Percentiles rank a stretch among this genome's conserved stretches.
Evolutionary conservation across 768 basidiomycete species (phyloP).

Genomic region (Termitomyces sp.): DNA sequence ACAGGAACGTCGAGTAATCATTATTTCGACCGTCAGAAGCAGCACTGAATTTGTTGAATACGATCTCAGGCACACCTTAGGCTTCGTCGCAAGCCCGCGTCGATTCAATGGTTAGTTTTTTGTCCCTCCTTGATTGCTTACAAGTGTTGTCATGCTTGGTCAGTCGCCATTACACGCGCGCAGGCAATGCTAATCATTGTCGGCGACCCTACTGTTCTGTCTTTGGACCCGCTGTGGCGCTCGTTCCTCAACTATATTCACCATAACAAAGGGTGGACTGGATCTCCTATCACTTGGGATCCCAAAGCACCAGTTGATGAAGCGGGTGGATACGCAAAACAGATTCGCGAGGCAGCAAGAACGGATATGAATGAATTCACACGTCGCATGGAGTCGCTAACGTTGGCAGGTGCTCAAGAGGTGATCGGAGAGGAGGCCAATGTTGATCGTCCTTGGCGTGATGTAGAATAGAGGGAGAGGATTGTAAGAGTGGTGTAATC

Average conservation of each 20-base stretch:
- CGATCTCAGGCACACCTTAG: constrained; percentile 49
- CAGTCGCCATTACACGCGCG: constrained; percentile 64
- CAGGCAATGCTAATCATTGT: constrained; percentile 58
- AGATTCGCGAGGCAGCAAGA: constrained; percentile 17
- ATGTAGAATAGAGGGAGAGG: constrained; percentile 7
- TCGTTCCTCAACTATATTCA: constrained; percentile 54
- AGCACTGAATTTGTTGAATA: constrained; percentile 42
- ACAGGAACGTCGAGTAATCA: constrained; percentile 54
- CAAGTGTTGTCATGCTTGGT: background rate
- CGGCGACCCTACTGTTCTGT: constrained; percentile 53
- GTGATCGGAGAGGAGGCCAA: constrained; percentile 10
- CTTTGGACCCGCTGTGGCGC: constrained; percentile 55
- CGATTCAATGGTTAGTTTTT: constrained; percentile 49
- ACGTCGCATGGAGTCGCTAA: constrained; percentile 21
- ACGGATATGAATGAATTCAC: constrained; percentile 30
- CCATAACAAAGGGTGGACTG: constrained; percentile 46
- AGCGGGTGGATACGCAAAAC: constrained; percentile 17
- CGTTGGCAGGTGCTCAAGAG: constrained; percentile 13
- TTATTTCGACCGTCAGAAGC: constrained; percentile 55
- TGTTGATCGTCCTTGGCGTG: constrained; percentile 18
- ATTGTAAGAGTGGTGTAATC: too few relatives aligned
- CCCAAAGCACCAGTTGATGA: constrained; percentile 15
- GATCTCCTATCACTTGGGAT: constrained; percentile 32
- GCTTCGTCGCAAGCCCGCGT: constrained; percentile 50
- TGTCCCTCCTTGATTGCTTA: background rate